Evolutionary conservation across 805 yeast species (phyloP), one percentile per base, ranked within the genome.

Genomic region (Starmerella potacharoeniae): DNA sequence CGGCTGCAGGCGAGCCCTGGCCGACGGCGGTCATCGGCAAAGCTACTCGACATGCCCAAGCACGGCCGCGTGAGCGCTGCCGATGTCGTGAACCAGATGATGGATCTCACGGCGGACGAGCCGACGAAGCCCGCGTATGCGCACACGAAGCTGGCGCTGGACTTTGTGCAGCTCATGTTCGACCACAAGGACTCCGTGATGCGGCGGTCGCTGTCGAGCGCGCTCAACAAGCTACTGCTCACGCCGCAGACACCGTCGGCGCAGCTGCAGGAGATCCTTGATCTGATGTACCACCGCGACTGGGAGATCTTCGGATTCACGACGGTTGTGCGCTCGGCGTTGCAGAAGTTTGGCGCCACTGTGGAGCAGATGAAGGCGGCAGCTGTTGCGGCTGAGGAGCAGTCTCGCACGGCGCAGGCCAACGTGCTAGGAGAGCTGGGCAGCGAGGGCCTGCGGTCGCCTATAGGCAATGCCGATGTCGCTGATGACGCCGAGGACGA

Each of bases 71-170:
- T 77, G 85, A 44, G 52, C 14, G 14, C 54, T 7, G 55, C 56
- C 33, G 59, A 56, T 35, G 2, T 69, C 84, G 35, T 88, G 82
- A 45, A 37, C 59, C 95, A 86, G 62, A 68, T 91, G 48, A 72
- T 84, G 29, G 80, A 81, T 63, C 87, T 96, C 95, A 84, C 95
- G 17, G 91, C 88, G 66, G 45, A 35, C 31, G 50, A 45, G 16
- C 51, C 51, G 14, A 28, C 4, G 5, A 29, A 22, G 14, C 40
- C 45, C 33, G 39, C 34, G n/a, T 36, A 43, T 13, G 49, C 63
- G 13, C 62, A 60, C 48, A 49, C 52, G 10, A 28, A 47, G 36
- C 43, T 60, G 5, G 60, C 58, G 3, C 31, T 6, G 9, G 44
- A 40, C 10, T 33, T 60, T 5, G 28, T 58, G 10, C 17, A 22